Base-by-base conservation (phyloP, 768 basidiomycete species). In the Pleurotus platypus region DNA sequence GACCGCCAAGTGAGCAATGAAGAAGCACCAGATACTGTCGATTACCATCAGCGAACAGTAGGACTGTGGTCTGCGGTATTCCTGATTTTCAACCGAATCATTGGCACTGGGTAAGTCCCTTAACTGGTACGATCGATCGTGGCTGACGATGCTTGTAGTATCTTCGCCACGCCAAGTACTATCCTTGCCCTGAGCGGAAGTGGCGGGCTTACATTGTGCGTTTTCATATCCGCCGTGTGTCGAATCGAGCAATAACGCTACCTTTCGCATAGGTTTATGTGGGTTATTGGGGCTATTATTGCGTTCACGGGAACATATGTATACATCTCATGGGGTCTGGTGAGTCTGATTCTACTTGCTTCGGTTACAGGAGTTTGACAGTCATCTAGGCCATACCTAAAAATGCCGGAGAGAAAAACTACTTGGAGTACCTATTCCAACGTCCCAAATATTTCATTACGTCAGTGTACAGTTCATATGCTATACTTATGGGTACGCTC, bases 331-430 rank as follows among this genome's bases (percentile, higher is more conserved):
- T 74, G 75, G 68, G 75, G 75, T 24, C 66, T 70, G 5, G 74
- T 75, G 58, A 16, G 74, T 64, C 16, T 12, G 7, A 13, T 16
- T 48, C n/a, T 38, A 1, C 50, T 48, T 8, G 15, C 35, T 11
- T 46, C 6, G 45, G 27, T 51, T 20, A 22, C 40, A 13, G 37
- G 42, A 2, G 45, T 55, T 27, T 46, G 45, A 60, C 38, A 16
- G 35, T 2, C 26, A 1, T 18, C 15, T 35, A 75, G 83, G 85
- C 78, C 11, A 66, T 88, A 1, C 87, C 87, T 1, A 72, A 75
- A 15, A 86, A 76, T 47, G 87, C 87, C 9, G 87, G 83, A n/a
- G 86, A 89, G 68, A 87, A 87, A 67, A 85, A 81, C 46, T 89
- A 89, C 61, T 71, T 89, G 49, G 84, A 86, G 61, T 86, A 78